Base-by-base conservation (phyloP, 2,329 filamentous ascomycete genomes). In the Diplodia scrobiculata region DNA sequence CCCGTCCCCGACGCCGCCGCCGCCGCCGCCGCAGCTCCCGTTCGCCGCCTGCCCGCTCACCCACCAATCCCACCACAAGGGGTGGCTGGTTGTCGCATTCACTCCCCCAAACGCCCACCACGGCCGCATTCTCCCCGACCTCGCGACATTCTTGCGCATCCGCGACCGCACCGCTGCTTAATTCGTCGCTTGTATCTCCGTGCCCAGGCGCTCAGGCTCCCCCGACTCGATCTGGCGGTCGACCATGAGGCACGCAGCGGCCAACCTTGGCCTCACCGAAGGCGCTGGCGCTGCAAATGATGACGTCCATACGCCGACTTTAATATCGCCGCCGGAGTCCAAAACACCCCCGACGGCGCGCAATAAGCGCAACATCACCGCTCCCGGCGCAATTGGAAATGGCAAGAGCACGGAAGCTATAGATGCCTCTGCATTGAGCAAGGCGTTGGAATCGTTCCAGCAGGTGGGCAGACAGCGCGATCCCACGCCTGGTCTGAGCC, bases 401-500 rank as follows among this genome's bases (percentile, higher is more conserved):
- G 75, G 71, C 59, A 75, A 75, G 54, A 78, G 73, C 59, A 81
- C 84, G 21, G 85, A 87, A 69, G 80, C 85, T 1, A 78, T 88
- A 51, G 87, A 88, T 75, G 77, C 87, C 11, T 80, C 81, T 66
- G 85, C 84, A 9, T 76, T 90, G 67, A 84, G 81, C 66, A 87
- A 83, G 73, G 86, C 86, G 29, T 77, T 90, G 69, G 85, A 85
- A 71, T 83, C 87, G 52, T 84, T 86, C 69, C 86, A 89, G 70
- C 83, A 86, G 67, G 82, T 82, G 13, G 84, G 84, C n/a, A 81
- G 81, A 67, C 80, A 81, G 54, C 79, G 86, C 72, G 86, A 88
- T 69, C 82, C 83, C 66, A 89, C 87, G 34, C 87, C 88, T 3
- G 84, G 82, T 51, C 83, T 84, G 34, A 90, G 87, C 75, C 88